Evolutionary conservation across 1,284 basidiomycete genomes (phyloP), one percentile per base, ranked within the genome.

Genomic region (Cystobasidiaceae sp.): DNA sequence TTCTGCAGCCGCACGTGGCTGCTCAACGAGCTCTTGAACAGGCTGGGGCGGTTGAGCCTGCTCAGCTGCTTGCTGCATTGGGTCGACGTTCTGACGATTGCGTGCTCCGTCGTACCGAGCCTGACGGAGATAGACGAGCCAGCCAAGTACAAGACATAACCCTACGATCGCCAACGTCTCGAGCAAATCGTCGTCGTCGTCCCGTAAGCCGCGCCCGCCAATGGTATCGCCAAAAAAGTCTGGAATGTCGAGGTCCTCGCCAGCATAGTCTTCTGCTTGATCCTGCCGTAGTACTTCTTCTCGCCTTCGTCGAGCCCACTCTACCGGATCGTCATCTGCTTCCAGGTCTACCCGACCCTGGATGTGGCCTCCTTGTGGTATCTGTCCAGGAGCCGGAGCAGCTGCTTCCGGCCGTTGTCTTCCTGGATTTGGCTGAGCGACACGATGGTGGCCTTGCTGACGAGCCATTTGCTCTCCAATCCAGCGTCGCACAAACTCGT

Each of bases 131-230:
- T 73, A 72, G 6, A 73, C 60, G n/a, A 73, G 68, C 41, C 60
- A 72, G 67, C 69, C 72, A 2, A 73, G 67, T 5, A 71, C 34
- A 41, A 71, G 68, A 43, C 71, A 72, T 3, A 72, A 37, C 9
- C 64, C 69, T 1, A 73, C 65, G 39, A 73, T 73, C 6, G 71
- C 72, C 43, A 73, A 56, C 13, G 70, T 72, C 11, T 72, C 72
- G 13, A 68, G 58, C 27, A 72, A 59, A 33, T 73, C 72, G 11
- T 69, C 69, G 2, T 71, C 72, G 6, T 67, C 71, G 7, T 69
- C 72, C 11, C 61, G 25, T 61, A 62, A 25, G 3, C 57, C 66
- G 44, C 65, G 34, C 4, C 52, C 66, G 13, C 66, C 59, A 27
- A 57, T 32, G 13, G 55, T 67, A 46, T 59, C 51, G 6, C 60